These are phyloP conservation scores for Leucocoprinus leucothites DNA, from an alignment of 768 basidiomycete species.

Conservation along the genomic window DNA sequence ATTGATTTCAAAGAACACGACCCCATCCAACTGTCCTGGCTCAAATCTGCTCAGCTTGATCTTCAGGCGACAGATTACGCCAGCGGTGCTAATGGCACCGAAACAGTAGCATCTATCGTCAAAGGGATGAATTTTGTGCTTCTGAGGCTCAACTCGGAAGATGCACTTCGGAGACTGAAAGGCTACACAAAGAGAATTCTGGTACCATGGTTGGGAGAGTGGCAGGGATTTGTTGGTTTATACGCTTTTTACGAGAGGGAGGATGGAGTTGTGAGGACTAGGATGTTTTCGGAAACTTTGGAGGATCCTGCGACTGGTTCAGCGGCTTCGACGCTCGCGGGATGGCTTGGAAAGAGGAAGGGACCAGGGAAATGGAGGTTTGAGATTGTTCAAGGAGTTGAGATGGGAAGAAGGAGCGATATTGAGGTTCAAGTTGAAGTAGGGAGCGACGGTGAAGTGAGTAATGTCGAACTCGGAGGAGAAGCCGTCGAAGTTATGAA, in stretches of 20 bases:
- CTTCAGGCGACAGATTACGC: constrained; percentile 31
- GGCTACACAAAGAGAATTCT: constrained; percentile 22
- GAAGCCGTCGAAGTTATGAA: constrained; percentile 38
- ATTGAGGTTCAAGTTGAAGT: constrained; percentile 37
- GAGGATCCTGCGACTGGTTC: constrained; percentile 49
- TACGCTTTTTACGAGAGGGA: constrained; percentile 33
- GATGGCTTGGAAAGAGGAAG: constrained; percentile 34
- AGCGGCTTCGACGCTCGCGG: constrained; percentile 40
- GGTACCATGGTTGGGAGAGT: constrained; percentile 33
- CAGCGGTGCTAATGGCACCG: constrained; percentile 30
- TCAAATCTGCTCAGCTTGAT: constrained; percentile 27
- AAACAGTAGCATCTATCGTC: constrained; percentile 40
- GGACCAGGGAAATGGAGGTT: constrained; percentile 34
- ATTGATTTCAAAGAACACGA: constrained; percentile 39
- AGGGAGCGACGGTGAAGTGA: constrained; percentile 24
- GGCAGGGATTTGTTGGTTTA: constrained; percentile 32
- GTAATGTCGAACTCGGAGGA: constrained; percentile 34
- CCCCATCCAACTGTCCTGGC: constrained; percentile 20
- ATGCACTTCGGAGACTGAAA: constrained; percentile 32
- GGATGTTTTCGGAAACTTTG: constrained; percentile 37
- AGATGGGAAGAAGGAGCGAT: constrained; percentile 43
- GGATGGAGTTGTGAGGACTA: constrained; percentile 33
- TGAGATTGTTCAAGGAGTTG: constrained; percentile 40
- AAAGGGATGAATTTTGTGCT: constrained; percentile 46
- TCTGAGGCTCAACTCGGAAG: constrained; percentile 33